Conservation (phyloP, 345 rosid species). For the Linum usitatissimum region DNA sequence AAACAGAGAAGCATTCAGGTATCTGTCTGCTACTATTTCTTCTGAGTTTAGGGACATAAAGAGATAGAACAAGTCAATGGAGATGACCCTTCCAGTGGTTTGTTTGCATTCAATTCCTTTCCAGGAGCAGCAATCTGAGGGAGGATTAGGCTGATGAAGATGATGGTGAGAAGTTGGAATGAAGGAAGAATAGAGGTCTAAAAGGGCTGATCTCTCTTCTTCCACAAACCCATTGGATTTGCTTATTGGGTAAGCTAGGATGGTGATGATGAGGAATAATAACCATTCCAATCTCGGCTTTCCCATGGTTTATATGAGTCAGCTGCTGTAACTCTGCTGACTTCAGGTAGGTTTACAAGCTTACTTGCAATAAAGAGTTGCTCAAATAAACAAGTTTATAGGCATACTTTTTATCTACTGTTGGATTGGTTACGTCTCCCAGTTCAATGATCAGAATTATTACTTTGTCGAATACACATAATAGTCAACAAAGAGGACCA, state of each 20-base stretch:
- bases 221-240: background rate
- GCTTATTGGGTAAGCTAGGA: background rate
- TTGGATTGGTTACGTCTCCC: no score
- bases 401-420: no score
- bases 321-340: no score
- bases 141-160: background rate
- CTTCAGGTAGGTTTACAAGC: no score
- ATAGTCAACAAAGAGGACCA: no score
- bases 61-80: background rate
- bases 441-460: no score
- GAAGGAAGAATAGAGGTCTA: background rate
- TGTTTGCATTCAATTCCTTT: background rate
- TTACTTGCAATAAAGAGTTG: no score
- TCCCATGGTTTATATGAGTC: no score
- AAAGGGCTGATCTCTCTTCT: conserved; percentile 5
- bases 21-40: background rate
- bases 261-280: background rate
- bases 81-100: background rate
- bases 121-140: conserved; percentile 9
- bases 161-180: background rate
- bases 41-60: rapidly evolving
- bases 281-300: no score
- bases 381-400: no score
- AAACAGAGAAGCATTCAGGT: conserved; percentile 10
- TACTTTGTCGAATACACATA: no score